Evolutionary conservation across 768 basidiomycete genomes (phyloP), one percentile per base, ranked within the genome.

Genomic region (Suillus brevipes): DNA sequence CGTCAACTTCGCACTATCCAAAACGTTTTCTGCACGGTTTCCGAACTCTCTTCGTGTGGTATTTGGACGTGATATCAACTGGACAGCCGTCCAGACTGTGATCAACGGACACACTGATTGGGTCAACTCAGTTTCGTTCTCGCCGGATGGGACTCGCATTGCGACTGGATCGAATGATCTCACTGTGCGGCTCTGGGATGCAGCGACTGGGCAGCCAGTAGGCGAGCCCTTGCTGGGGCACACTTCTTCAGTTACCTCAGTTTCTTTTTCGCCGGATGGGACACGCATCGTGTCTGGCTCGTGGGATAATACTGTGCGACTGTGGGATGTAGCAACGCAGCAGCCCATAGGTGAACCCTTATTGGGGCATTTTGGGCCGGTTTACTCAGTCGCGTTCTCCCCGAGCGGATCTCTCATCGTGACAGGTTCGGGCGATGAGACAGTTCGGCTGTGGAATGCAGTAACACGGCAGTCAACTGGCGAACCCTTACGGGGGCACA

Each of bases 221-320:
- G 47, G 47, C n/a, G 2, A 47, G 47, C n/a, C 47, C 45, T n/a
- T 47, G 10, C 9, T n/a, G 45, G 45, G 45, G 10, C 45, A 47
- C 45, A 47, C 45, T n/a, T 0, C 0, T 1, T 0, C 0, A 12
- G 45, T 47, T n/a, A 5, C 0, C 45, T 47, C 45, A 6, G 45
- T n/a, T 0, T 47, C 45, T 0, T 47, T 47, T 10, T 47, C 45
- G 10, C 45, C n/a, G n/a, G 45, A 47, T 47, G 45, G 45, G 45
- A 47, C n/a, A 47, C n/a, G n/a, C n/a, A 47, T 47, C n/a, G n/a
- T 47, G 45, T 47, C 45, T 47, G 45, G 45, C 45, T 47, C 45
- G 2, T 4, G 0, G 1, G 45, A 47, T n/a, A 2, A n/a, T 0
- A 47, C 45, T 12, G 45, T 47, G 4, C 47, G 47, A 12, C 9